Conservation (phyloP, 192 early-diverging fungal species). For the Ramicandelaber brevisporus region DNA sequence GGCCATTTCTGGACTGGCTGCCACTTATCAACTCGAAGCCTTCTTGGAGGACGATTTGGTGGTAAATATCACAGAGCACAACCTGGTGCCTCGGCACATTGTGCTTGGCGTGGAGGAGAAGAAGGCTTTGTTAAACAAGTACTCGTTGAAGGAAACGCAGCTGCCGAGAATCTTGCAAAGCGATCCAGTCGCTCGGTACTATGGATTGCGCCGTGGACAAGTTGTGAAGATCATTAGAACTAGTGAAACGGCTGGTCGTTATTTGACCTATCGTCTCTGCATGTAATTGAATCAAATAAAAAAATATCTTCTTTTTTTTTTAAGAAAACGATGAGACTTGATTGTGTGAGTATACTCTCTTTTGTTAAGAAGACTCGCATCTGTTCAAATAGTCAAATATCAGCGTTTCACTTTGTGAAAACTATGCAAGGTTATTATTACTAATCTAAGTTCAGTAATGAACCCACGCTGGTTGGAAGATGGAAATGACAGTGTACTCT, state of each 20-base stretch:
- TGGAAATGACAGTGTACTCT: no score
- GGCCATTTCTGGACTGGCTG: conserved; percentile 18
- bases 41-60: conserved; percentile 81
- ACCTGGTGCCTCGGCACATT: conserved; percentile 83
- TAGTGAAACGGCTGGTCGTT: conserved; percentile 89
- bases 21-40: conserved; percentile 35
- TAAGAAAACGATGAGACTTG: no score
- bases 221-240: conserved; percentile 87
- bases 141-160: conserved; percentile 87
- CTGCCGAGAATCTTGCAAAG: conserved; percentile 65
- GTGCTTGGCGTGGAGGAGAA: conserved; percentile 73
- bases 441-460: no score
- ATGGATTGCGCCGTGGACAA: conserved; percentile 65
- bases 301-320: no score
- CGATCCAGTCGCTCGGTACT: conserved; percentile 91
- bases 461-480: no score
- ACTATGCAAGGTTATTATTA: no score
- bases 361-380: no score
- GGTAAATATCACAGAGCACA: conserved; percentile 93
- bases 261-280: conserved; percentile 89
- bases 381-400: no score
- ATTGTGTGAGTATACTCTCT: no score
- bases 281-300: no score
- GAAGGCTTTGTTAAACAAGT: conserved; percentile 63
- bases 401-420: no score